A percentile compares a stretch with the other conserved stretches of the same genome.
These are phyloP conservation scores for Syzygium aqueum DNA, from an alignment of 345 rosid species.

Conservation along the genomic window DNA sequence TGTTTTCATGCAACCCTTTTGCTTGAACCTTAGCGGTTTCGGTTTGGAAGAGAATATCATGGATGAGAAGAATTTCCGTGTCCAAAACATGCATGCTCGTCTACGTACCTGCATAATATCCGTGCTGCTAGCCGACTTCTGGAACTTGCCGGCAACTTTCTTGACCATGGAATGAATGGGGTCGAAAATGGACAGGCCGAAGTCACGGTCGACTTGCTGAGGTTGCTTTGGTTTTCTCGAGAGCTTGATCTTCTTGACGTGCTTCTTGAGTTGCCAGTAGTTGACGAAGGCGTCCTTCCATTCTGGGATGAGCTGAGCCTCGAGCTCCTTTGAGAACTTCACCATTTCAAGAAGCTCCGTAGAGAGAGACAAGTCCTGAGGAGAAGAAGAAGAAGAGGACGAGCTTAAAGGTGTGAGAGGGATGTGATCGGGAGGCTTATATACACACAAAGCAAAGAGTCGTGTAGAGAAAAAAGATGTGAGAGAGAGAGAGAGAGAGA, in stretches of 20 bases:
- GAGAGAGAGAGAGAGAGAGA: constrained; percentile 10
- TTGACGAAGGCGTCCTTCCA: constrained; percentile 97
- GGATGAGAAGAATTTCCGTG: not conserved
- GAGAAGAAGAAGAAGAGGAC: not conserved
- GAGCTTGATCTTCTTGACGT: constrained; percentile 64
- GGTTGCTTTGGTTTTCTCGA: constrained; percentile 31
- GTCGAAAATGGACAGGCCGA: constrained; percentile 51
- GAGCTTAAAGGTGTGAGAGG: constrained; percentile 9
- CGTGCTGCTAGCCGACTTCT: constrained; percentile 6
- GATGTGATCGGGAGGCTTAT: constrained; percentile 26
- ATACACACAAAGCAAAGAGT: constrained; percentile 14
- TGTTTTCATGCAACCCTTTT: not conserved
- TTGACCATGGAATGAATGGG: constrained; percentile 36
- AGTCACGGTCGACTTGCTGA: constrained; percentile 12
- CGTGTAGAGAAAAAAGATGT: constrained; percentile 20
- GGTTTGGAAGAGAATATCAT: not conserved
- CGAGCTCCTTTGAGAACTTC: constrained; percentile 94
- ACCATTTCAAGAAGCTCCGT: constrained; percentile 41
- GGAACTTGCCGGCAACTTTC: constrained; percentile 17
- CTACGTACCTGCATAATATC: constrained; percentile 62
- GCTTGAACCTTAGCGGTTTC: not conserved
- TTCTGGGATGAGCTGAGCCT: constrained; percentile 95
- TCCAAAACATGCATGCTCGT: not conserved
- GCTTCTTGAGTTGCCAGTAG: constrained; percentile 86
- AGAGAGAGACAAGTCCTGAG: not conserved